These are phyloP conservation scores for Lophium mytilinum DNA, from an alignment of 495 filamentous ascomycete species.

Conservation along the genomic window DNA sequence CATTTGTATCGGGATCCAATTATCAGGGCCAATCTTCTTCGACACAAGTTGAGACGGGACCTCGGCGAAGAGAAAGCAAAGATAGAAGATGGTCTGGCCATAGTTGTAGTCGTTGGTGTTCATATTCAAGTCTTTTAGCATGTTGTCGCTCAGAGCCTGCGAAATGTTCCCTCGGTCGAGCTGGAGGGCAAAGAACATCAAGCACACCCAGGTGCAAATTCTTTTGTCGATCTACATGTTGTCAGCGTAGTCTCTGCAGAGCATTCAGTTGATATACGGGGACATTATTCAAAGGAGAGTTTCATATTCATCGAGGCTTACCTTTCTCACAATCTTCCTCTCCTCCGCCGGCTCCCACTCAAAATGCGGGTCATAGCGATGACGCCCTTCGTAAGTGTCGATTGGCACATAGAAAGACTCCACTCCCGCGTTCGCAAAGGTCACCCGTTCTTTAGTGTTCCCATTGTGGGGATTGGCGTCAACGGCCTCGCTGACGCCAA, in stretches of 20 bases:
- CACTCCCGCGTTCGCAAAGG: conserved; percentile 24
- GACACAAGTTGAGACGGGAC: conserved; percentile 65
- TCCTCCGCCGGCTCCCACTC: conserved; percentile 67
- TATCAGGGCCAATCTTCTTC: conserved; percentile 70
- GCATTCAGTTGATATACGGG: too few relatives aligned
- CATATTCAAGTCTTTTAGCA: conserved; percentile 53
- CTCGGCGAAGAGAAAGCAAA: conserved; percentile 59
- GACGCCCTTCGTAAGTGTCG: conserved; percentile 56
- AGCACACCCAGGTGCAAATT: conserved; percentile 57
- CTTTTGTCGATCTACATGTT: conserved; percentile 43
- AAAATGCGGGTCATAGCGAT: conserved; percentile 67
- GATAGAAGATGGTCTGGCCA: conserved; percentile 63
- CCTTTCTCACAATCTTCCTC: conserved; percentile 56
- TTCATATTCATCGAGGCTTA: conserved; percentile 22
- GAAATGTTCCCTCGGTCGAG: conserved; percentile 69
- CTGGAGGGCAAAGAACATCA: conserved; percentile 80
- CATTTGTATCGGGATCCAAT: conserved; percentile 82
- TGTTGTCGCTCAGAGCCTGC: conserved; percentile 64
- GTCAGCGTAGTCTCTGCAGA: not conserved
- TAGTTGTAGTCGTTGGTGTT: conserved; percentile 72
- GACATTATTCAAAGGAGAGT: too few relatives aligned
- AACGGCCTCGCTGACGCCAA: not conserved
- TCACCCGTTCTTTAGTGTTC: conserved; percentile 8
- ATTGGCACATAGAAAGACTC: conserved; percentile 43
- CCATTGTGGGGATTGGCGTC: not conserved